phyloP scores from a whole-genome alignment of 176 grass and related monocot genomes.

The Avena insularis region DNA sequence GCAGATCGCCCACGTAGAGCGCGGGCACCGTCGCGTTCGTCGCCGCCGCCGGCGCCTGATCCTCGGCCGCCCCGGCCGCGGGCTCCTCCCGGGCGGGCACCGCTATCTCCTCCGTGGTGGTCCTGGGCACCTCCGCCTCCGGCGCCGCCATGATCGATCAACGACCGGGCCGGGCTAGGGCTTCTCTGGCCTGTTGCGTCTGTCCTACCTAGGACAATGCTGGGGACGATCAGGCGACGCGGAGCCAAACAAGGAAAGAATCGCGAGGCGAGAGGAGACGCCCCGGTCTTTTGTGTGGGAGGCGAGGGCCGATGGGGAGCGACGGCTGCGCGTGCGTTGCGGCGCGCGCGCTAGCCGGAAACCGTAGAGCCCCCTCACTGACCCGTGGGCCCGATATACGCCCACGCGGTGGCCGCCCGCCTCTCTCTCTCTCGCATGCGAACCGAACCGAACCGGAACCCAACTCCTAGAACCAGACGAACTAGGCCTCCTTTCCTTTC shows the following conservation, averaged over 20 bases:
- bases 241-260: neutral
- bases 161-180: neutral
- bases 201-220: neutral
- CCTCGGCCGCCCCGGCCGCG: neutral
- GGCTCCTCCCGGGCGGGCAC: neutral
- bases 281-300: conserved; percentile 27
- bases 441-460: neutral
- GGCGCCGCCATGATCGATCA: neutral
- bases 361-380: neutral
- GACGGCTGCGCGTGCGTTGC: conserved; percentile 17
- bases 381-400: neutral
- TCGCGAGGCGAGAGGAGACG: conserved; percentile 1
- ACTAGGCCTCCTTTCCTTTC: neutral
- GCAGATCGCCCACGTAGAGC: conserved; percentile 76
- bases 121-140: conserved; percentile 25
- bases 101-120: neutral
- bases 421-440: neutral
- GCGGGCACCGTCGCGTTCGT: conserved; percentile 42
- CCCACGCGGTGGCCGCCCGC: conserved; percentile 42
- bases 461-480: neutral
- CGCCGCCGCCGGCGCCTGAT: conserved; percentile 2
- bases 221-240: neutral
- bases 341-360: conserved; percentile 34
- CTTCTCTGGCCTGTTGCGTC: neutral
- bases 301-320: neutral